phyloP scores from a whole-genome alignment of 768 basidiomycete species.

The Austroboletus festivus region DNA sequence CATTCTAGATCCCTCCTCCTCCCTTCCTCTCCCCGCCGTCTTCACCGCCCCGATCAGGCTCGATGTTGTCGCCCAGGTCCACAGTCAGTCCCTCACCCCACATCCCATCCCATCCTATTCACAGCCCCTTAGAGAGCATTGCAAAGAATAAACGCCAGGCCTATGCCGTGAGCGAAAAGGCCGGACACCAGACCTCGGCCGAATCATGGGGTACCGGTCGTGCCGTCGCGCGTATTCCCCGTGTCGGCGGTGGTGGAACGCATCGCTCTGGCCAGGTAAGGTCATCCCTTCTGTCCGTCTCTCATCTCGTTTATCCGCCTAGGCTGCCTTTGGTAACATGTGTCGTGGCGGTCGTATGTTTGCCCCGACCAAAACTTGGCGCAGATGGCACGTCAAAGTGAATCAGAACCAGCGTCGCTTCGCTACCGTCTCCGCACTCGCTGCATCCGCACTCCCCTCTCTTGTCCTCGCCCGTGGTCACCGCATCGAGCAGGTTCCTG shows the following conservation, averaged over 20 bases:
- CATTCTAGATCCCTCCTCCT: conserved; percentile 66
- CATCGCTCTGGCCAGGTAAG: conserved; percentile 93
- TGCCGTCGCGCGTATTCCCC: conserved; percentile 99
- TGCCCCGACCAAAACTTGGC: conserved; percentile 98
- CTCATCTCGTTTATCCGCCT: conserved; percentile 2
- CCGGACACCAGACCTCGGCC: conserved; percentile 97
- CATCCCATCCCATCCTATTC: neutral
- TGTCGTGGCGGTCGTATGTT: conserved; percentile 99
- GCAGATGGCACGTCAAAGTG: conserved; percentile 99
- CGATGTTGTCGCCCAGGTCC: conserved; percentile 97
- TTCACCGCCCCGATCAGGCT: conserved; percentile 97
- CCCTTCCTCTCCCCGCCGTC: conserved; percentile 92
- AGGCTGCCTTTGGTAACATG: conserved; percentile 99
- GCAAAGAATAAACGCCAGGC: conserved; percentile 98
- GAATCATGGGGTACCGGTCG: conserved; percentile 99
- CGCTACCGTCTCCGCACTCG: conserved; percentile 95
- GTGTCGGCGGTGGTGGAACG: conserved; percentile 98
- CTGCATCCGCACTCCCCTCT: conserved; percentile 92
- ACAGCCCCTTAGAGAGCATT: conserved; percentile 71
- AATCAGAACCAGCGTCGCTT: conserved; percentile 99
- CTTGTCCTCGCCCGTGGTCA: conserved; percentile 99
- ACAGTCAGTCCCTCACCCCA: conserved; percentile 73
- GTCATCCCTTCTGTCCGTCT: neutral
- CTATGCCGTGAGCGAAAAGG: conserved; percentile 95
- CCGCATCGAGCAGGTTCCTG: conserved; percentile 95